Conservation (phyloP, 805 yeast genomes). For the Cyberlindnera samutprakarnensis region DNA sequence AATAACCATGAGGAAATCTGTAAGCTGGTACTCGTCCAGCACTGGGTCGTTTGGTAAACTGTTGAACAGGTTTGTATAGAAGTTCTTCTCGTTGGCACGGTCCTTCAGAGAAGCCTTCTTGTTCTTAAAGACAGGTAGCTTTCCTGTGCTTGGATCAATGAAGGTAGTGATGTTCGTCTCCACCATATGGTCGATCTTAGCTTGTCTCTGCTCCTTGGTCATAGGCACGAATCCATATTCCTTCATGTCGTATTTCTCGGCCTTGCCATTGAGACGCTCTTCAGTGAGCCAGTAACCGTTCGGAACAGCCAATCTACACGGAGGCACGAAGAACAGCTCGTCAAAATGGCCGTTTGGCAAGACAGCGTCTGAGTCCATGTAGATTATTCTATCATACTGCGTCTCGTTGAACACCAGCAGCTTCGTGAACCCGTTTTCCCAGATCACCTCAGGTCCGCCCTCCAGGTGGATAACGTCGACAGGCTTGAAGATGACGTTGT, state of each 20-base stretch:
- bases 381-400: constrained; percentile 46
- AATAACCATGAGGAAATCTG: constrained; percentile 53
- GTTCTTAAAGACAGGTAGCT: background rate
- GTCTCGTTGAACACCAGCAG: constrained; percentile 41
- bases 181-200: constrained; percentile 8
- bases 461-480: constrained; percentile 12
- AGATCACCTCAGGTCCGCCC: constrained; percentile 20
- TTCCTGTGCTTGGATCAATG: background rate
- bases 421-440: constrained; percentile 51
- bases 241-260: constrained; percentile 13
- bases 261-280: constrained; percentile 17
- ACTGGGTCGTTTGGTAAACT: constrained; percentile 29
- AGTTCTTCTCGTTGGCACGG: constrained; percentile 9
- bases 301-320: constrained; percentile 38
- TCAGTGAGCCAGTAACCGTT: constrained; percentile 33
- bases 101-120: background rate
- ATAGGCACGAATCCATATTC: constrained; percentile 18
- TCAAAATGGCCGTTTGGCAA: constrained; percentile 35
- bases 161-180: constrained; percentile 4
- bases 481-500: constrained; percentile 13
- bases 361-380: constrained; percentile 50
- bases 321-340: constrained; percentile 44
- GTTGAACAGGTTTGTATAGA: constrained; percentile 27
- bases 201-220: constrained; percentile 15
- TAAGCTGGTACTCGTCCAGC: constrained; percentile 24